Base-by-base conservation (phyloP, 2,329 filamentous ascomycete species). In the Aspergillus sp. region DNA sequence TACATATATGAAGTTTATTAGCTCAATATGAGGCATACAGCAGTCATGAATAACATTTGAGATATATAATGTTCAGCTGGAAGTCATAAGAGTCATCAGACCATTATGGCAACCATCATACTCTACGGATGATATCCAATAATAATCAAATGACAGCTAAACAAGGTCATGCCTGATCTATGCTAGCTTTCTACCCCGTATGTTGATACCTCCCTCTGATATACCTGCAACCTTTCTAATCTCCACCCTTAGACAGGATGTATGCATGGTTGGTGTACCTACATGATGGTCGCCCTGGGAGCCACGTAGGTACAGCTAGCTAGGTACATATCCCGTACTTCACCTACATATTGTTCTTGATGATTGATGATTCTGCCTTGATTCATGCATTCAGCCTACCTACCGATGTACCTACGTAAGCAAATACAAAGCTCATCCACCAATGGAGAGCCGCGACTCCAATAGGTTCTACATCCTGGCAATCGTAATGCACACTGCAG, bases 251-350 rank as follows among this genome's bases (percentile, higher is more conserved):
- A 13, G 14, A 38, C 9, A 16, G 26, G 19, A 35, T 35, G 42
- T 19, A 53, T 56, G 54, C 51, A 53, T 45, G 48, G 44, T 51
- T 41, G 47, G 45, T 49, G 53, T 53, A 51, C 51, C 50, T 55
- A 55, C 51, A 53, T 50, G 26, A 24, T 20, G 32, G 45, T 20
- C 13, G 17, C 44, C 40, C 47, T 49, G 40, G 45, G 17, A 17
- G 45, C 45, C n/a, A 47, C 32, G 16, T 41, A 38, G 6, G 22
- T 36, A 26, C 44, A 30, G 14, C 20, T 30, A 30, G 26, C 26
- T 30, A 30, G 26, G 7, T 30, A 11, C 26, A 30, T 30, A 30
- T 8, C 26, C 26, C 26, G 26, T 30, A 30, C 26, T 42, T 16
- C n/a, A 45, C 52, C 24, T 33, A 49, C 49, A 44, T 47, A 36